Evolutionary conservation across 2,329 filamentous ascomycete genomes (phyloP).

Genomic region (Penicillium freii): DNA sequence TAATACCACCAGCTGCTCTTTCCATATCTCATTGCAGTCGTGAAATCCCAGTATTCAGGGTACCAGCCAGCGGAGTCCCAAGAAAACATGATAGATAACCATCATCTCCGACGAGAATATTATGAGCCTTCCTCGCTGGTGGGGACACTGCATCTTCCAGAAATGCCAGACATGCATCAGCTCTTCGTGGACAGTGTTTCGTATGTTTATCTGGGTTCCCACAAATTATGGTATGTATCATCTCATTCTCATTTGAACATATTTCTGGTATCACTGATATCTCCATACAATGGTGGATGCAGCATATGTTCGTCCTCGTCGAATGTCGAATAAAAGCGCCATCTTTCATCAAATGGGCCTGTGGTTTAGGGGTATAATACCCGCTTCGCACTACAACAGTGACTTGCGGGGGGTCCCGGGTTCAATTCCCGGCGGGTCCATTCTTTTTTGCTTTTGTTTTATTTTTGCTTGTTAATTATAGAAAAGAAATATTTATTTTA

Average conservation of each 20-base stretch:
- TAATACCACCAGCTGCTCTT: slow-evolving; percentile 26
- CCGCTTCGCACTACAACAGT: slow-evolving; percentile 10
- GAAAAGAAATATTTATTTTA: too few species aligned
- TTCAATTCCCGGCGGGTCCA: slow-evolving; percentile 19
- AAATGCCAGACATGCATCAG: not conserved
- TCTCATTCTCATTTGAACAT: not conserved
- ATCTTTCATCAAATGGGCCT: slow-evolving; percentile 8
- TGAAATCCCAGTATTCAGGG: slow-evolving; percentile 20
- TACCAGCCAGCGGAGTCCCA: slow-evolving; percentile 12
- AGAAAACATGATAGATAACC: slow-evolving; percentile 14
- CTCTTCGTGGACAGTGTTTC: not conserved
- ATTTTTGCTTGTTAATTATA: not conserved
- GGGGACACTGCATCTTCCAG: not conserved
- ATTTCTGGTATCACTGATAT: not conserved
- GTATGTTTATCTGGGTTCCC: not conserved
- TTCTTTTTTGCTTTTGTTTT: not conserved
- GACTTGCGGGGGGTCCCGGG: slow-evolving; percentile 17
- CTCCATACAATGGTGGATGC: not conserved
- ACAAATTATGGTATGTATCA: too few species aligned
- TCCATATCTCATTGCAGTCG: slow-evolving; percentile 25
- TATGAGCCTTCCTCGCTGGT: slow-evolving; percentile 13
- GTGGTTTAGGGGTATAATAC: slow-evolving; percentile 17
- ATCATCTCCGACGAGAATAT: slow-evolving; percentile 20
- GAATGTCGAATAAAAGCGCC: rapidly evolving
- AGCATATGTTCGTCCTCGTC: not conserved